Percentiles rank a stretch among this genome's conserved stretches.
Evolutionary conservation across 1,139 yeast species (phyloP).

Genomic region (Nakaseomyces glabratus): DNA sequence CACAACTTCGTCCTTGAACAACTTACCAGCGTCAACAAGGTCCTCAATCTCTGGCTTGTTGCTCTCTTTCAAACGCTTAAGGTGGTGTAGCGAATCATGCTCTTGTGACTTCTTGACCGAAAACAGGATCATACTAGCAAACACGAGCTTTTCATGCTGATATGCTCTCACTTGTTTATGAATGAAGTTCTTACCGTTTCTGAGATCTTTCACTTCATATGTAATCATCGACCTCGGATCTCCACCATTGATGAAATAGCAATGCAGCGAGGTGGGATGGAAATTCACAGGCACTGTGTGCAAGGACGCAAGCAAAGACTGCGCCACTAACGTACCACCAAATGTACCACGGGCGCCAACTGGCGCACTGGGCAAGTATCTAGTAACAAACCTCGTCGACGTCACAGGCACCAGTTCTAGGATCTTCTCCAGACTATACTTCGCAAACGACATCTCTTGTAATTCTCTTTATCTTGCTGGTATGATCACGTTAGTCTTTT

Average conservation of each 20-base stretch:
- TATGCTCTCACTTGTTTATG: slow-evolving; percentile 50
- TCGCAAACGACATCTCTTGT: slow-evolving; percentile 1
- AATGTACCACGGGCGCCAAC: slow-evolving; percentile 62
- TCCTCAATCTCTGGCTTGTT: slow-evolving; percentile 14
- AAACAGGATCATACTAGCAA: slow-evolving; percentile 45
- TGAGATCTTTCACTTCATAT: slow-evolving; percentile 49
- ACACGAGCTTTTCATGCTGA: slow-evolving; percentile 45
- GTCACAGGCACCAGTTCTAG: slow-evolving; percentile 17
- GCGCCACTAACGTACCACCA: slow-evolving; percentile 75
- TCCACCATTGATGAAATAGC: slow-evolving; percentile 46
- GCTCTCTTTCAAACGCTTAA: slow-evolving; percentile 12
- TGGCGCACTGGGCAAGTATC: slow-evolving; percentile 32
- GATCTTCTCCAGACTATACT: slow-evolving; percentile 14
- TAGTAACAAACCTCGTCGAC: slow-evolving; percentile 17
- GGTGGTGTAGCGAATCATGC: slow-evolving; percentile 22
- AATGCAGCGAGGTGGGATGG: slow-evolving; percentile 44
- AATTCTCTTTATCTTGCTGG: no score
- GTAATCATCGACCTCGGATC: slow-evolving; percentile 40
- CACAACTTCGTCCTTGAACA: slow-evolving; percentile 28
- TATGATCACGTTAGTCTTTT: no score
- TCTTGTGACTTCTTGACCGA: slow-evolving; percentile 12
- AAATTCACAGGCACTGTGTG: slow-evolving; percentile 37
- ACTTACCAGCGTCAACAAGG: slow-evolving; percentile 28
- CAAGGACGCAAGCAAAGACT: slow-evolving; percentile 57
- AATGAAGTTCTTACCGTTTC: slow-evolving; percentile 55